A percentile compares a stretch with the other conserved stretches of the same genome.
Evolutionary conservation across 1,284 basidiomycete species (phyloP).

Genomic region (Tylopilus sp.): DNA sequence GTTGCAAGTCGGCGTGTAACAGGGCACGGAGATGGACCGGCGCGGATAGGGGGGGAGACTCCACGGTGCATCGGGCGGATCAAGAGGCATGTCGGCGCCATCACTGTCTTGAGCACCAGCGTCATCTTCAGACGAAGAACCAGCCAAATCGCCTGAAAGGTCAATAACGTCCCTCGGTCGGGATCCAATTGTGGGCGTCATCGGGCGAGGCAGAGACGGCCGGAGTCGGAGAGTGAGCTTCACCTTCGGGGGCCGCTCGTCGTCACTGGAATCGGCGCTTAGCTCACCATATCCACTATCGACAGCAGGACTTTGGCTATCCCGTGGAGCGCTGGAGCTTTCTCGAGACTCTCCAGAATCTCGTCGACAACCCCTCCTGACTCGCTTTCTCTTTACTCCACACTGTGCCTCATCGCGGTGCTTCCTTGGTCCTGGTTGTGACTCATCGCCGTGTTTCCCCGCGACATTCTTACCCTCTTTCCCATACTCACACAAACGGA

Average conservation of each 20-base stretch:
- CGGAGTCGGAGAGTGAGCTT: conserved; percentile 64
- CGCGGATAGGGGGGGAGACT: conserved; percentile 42
- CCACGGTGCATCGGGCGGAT: conserved; percentile 26
- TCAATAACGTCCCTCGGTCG: conserved; percentile 38
- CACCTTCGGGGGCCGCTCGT: conserved; percentile 57
- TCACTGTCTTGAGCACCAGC: conserved; percentile 29
- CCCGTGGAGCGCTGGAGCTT: conserved; percentile 11
- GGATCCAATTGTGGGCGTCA: conserved; percentile 16
- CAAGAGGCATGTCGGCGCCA: conserved; percentile 27
- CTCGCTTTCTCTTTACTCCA: conserved; percentile 70
- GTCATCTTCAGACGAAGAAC: conserved; percentile 31
- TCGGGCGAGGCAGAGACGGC: conserved; percentile 31
- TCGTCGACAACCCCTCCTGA: conserved; percentile 46
- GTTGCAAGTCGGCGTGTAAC: conserved; percentile 45
- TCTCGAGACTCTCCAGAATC: conserved; percentile 17
- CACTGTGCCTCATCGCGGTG: conserved; percentile 44
- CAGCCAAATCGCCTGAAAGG: conserved; percentile 38
- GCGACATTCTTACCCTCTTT: conserved; percentile 43
- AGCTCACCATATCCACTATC: conserved; percentile 38
- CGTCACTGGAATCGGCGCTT: conserved; percentile 30
- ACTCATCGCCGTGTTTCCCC: conserved; percentile 8
- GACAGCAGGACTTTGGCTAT: conserved; percentile 22
- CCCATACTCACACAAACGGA: conserved; percentile 62
- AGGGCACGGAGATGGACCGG: conserved; percentile 51
- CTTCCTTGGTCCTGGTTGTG: conserved; percentile 33